Conservation (phyloP, 768 basidiomycete species). For the Dioszegia crocea region DNA sequence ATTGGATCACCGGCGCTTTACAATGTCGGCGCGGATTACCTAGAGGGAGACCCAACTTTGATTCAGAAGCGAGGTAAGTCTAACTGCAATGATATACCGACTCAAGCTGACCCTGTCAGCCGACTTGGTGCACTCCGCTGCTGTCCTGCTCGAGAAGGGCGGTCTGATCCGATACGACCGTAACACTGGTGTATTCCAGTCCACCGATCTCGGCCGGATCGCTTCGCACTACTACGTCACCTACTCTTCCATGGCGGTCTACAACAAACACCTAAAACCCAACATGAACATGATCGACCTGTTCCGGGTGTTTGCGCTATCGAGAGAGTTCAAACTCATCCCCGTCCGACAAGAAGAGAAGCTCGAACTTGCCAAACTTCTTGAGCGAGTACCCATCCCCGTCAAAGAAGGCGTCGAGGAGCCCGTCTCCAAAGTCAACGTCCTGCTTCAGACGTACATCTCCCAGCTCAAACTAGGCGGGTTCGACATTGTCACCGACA, state of each 20-base stretch:
- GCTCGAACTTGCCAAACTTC: constrained; percentile 77
- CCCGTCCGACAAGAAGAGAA: constrained; percentile 69
- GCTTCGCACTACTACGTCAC: constrained; percentile 95
- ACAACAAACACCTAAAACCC: constrained; percentile 86
- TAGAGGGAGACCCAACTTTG: constrained; percentile 73
- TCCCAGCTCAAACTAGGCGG: constrained; percentile 90
- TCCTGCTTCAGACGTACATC: constrained; percentile 88
- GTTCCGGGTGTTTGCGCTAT: constrained; percentile 90
- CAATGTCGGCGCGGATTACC: constrained; percentile 81
- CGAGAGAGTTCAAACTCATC: constrained; percentile 89
- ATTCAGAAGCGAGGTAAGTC: constrained; percentile 77
- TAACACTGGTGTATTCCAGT: constrained; percentile 77
- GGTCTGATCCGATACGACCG: constrained; percentile 92
- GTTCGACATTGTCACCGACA: constrained; percentile 55
- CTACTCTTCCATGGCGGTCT: constrained; percentile 90
- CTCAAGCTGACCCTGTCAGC: constrained; percentile 32
- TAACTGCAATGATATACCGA: not conserved
- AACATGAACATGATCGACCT: constrained; percentile 84
- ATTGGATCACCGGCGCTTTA: constrained; percentile 82
- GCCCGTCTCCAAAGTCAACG: constrained; percentile 94
- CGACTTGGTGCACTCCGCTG: constrained; percentile 89
- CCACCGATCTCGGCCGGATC: constrained; percentile 87
- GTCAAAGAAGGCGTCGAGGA: constrained; percentile 96
- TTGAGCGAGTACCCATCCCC: constrained; percentile 93
- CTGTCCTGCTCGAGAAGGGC: constrained; percentile 87